These are phyloP conservation scores for Cyclanthera cordifolia DNA, from an alignment of 306 rosid species.

Conservation along the genomic window DNA sequence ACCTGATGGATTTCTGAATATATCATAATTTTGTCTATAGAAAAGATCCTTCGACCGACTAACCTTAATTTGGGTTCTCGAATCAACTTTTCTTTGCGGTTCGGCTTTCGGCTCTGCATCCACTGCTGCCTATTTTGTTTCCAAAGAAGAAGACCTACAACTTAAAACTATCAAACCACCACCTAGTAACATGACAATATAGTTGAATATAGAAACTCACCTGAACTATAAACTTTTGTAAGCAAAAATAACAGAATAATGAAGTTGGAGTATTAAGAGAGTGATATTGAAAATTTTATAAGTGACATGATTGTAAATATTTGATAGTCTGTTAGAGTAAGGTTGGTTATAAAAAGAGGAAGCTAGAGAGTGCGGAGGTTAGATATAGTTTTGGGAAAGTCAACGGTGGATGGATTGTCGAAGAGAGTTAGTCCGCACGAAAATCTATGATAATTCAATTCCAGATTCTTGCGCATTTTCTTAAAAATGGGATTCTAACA, in stretches of 20 bases:
- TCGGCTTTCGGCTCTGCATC: background rate
- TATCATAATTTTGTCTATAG: background rate
- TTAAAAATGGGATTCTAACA: no score
- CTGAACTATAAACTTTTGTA: background rate
- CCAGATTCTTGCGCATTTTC: no score
- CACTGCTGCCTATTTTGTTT: conserved; percentile 12
- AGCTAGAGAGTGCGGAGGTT: background rate
- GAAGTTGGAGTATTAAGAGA: background rate
- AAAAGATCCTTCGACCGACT: background rate
- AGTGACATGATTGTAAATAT: background rate
- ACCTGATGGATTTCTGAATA: background rate
- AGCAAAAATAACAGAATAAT: background rate
- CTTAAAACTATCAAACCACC: conserved; percentile 3
- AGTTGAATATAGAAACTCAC: background rate
- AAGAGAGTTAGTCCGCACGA: background rate
- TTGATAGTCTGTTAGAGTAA: no score
- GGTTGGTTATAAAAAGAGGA: background rate
- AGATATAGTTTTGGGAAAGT: background rate
- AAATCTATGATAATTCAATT: no score
- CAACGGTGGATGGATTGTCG: no score
- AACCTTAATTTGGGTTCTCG: conserved; percentile 15
- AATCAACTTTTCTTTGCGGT: background rate
- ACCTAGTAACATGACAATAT: background rate
- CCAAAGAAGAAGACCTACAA: conserved; percentile 18
- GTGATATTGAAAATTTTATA: background rate